Conservation (phyloP, 805 yeast species). For the Ogataea wickerhamii region DNA sequence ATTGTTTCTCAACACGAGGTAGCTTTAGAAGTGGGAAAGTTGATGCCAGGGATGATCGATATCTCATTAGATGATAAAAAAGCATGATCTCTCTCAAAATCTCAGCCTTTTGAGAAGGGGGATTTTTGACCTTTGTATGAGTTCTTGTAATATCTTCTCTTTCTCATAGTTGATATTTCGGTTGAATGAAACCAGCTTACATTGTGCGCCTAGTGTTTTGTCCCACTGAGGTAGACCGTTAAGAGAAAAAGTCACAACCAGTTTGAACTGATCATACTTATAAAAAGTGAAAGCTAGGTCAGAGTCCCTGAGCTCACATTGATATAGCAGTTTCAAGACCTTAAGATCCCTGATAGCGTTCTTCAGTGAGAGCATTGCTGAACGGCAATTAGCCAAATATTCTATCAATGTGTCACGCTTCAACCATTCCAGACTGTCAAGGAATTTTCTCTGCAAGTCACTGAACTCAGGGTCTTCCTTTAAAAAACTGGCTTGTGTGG, state of each 20-base stretch:
- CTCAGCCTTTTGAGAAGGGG: conserved; percentile 8
- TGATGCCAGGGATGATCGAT: conserved; percentile 11
- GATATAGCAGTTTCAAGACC: conserved; percentile 10
- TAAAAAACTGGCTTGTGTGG: conserved; percentile 1
- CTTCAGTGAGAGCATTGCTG: conserved; percentile 6
- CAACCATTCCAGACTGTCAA: not conserved
- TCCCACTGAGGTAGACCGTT: conserved; percentile 10
- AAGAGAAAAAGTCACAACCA: conserved; percentile 6
- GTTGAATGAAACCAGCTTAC: conserved; percentile 4
- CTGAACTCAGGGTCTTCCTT: conserved; percentile 3
- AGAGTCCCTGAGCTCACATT: conserved; percentile 5
- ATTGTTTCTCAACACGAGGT: conserved; percentile 8
- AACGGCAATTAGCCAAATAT: conserved; percentile 5
- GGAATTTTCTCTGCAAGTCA: conserved; percentile 3
- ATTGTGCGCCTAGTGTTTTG: conserved; percentile 4
- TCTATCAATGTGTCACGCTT: conserved; percentile 5
- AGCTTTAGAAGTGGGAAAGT: conserved; percentile 8
- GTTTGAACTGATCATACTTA: conserved; percentile 12
- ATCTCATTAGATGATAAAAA: conserved; percentile 5
- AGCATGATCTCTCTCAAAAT: not conserved
- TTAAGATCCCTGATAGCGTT: conserved; percentile 10
- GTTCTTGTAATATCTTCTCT: conserved; percentile 6
- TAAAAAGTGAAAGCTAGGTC: conserved; percentile 5
- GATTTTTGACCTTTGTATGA: conserved; percentile 4
- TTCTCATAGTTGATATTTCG: not conserved